A percentile compares a stretch with the other conserved stretches of the same genome.
Conservation (phyloP, 345 rosid genomes). For the Citrus hindsii region DNA sequence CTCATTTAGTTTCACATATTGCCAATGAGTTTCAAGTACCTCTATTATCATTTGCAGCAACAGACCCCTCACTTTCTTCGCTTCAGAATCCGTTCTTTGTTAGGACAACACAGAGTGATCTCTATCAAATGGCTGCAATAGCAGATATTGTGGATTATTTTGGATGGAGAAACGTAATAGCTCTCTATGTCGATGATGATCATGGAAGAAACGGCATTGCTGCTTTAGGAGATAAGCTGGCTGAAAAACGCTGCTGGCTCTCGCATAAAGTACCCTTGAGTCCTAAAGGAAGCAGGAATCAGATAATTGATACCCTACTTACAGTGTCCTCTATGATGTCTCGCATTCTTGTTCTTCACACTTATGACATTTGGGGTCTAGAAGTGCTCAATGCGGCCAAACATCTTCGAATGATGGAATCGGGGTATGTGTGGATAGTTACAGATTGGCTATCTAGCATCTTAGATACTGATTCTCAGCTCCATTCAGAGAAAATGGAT, state of each 20-base stretch:
- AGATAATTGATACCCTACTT: slow-evolving; percentile 58
- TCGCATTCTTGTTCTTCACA: slow-evolving; percentile 66
- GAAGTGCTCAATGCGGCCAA: slow-evolving; percentile 52
- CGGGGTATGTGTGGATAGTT: slow-evolving; percentile 72
- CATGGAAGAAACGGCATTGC: slow-evolving; percentile 80
- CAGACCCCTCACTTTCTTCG: slow-evolving; percentile 76
- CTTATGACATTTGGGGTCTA: slow-evolving; percentile 45
- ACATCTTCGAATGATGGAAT: slow-evolving; percentile 62
- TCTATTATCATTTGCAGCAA: slow-evolving; percentile 71
- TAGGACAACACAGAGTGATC: slow-evolving; percentile 73
- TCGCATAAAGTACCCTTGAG: slow-evolving; percentile 68
- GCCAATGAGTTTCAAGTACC: slow-evolving; percentile 61
- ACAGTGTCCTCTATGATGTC: slow-evolving; percentile 71
- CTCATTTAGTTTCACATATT: slow-evolving; percentile 63
- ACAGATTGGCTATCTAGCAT: slow-evolving; percentile 58
- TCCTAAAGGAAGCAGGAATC: slow-evolving; percentile 43
- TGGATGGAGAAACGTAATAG: slow-evolving; percentile 86
- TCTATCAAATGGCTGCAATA: slow-evolving; percentile 79
- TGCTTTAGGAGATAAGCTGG: slow-evolving; percentile 67
- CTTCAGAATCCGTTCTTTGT: slow-evolving; percentile 75
- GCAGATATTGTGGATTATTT: slow-evolving; percentile 57
- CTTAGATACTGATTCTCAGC: slow-evolving; percentile 46
- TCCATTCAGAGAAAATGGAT: slow-evolving; percentile 35
- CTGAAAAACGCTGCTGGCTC: slow-evolving; percentile 60
- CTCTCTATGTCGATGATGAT: slow-evolving; percentile 76